Evolutionary conservation across 371 early-diverging fungal species (phyloP), one percentile per base, ranked within the genome.

Genomic region (Saksenaea oblongispora): DNA sequence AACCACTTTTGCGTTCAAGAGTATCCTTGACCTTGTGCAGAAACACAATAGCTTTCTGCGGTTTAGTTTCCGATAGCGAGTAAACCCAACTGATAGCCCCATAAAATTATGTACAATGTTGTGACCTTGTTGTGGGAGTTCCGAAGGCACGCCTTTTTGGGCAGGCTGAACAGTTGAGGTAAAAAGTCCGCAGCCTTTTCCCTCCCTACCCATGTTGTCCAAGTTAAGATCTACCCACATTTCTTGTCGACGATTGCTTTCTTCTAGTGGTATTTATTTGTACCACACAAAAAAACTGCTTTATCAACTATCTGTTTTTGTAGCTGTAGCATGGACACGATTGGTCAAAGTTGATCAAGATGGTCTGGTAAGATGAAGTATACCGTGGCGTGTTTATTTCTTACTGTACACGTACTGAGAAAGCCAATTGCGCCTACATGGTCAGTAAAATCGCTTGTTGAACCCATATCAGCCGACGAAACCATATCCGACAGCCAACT

Each of bases 401-500:
- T 47, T 26, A 18, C 10, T 22, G 22, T 47, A 22, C 27, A 0
- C 4, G 17, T 2, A 7, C 18, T 8, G 22, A 47, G 10, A 47
- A 44, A 69, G 72, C 78, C 78, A 11, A 34, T 70, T 1, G 56
- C 61, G 28, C 70, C 78, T 3, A 74, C 72, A 51, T 77, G 78
- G 78, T 69, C 74, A 1, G 65, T 74, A 11, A 18, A 60, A 5
- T 68, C 70, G 1, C 39, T 77, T 8, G 51, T 77, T 7, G 63
- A 67, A 37, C 42, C 68, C 1, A 11, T 24, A 42, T 10, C 17
- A 17, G 51, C 18, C 24, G 51, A 47, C 22, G 47, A 56, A 1
- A 58, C 68, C 0, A 78, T 74, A 14, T 64, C 71, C 9, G 75
- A 78, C 54, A 59, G 70, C 31, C 72, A 75, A 27, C 73, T 78